Evolutionary conservation across 768 basidiomycete genomes (phyloP).

Genomic region (Lactarius hengduanensis): DNA sequence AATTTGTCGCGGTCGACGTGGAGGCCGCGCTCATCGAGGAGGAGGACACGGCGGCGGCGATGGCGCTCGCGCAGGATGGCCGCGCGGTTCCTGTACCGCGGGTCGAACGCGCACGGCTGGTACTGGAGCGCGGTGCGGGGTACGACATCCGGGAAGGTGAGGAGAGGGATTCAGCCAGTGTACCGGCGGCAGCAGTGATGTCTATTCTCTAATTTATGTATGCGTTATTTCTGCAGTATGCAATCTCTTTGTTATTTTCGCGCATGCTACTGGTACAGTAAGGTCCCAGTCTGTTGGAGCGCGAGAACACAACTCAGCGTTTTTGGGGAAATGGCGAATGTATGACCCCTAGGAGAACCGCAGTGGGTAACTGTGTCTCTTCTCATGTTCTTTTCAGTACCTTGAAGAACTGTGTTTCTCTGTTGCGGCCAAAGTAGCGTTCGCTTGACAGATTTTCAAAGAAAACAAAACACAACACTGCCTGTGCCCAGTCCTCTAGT

Average conservation of each 20-base stretch:
- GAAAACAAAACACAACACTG: no score
- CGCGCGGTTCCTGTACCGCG: slow-evolving; percentile 43
- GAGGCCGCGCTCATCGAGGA: slow-evolving; percentile 49
- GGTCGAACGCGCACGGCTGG: slow-evolving; percentile 56
- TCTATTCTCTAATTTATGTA: not conserved
- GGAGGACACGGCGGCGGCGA: slow-evolving; percentile 59
- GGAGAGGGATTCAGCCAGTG: slow-evolving; percentile 26
- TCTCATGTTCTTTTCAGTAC: no score
- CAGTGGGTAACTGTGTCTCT: no score
- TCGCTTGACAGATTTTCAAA: no score
- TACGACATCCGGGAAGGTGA: slow-evolving; percentile 34
- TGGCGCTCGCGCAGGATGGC: no score
- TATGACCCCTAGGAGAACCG: no score
- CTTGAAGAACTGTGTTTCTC: no score
- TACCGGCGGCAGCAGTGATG: not conserved
- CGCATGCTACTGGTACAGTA: not conserved
- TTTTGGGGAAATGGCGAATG: no score
- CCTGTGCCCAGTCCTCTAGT: no score
- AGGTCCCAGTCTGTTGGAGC: not conserved
- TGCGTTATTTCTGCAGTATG: not conserved
- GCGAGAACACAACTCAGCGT: no score
- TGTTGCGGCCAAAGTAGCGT: no score
- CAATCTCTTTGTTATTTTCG: not conserved
- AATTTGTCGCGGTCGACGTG: slow-evolving; percentile 55
- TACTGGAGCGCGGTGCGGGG: slow-evolving; percentile 62